Evolutionary conservation across 1,284 basidiomycete genomes (phyloP).

Genomic region (Marasmius fiardii): DNA sequence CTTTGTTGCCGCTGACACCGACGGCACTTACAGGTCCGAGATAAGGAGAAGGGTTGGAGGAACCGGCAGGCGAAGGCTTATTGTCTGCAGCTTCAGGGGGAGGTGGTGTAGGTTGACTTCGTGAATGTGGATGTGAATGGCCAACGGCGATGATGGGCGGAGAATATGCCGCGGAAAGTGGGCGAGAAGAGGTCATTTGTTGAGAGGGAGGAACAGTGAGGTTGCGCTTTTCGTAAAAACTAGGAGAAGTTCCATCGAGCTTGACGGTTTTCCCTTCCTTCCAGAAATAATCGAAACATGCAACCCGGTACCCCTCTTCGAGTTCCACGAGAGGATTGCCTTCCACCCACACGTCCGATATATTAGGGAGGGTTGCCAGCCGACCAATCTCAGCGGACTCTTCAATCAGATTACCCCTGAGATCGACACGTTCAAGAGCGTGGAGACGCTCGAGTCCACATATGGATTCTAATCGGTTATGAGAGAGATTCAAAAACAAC

Average conservation of each 20-base stretch:
- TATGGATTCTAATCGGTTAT: conserved; percentile 89
- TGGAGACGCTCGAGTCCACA: conserved; percentile 89
- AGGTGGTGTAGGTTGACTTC: conserved; percentile 24
- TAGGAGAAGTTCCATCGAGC: conserved; percentile 74
- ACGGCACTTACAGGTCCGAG: conserved; percentile 38
- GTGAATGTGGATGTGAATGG: conserved; percentile 29
- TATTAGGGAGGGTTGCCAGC: conserved; percentile 74
- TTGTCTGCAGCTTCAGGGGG: conserved; percentile 15
- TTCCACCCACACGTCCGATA: conserved; percentile 75
- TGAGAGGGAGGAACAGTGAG: conserved; percentile 45
- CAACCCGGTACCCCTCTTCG: conserved; percentile 71
- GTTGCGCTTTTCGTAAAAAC: conserved; percentile 74
- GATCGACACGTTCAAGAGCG: conserved; percentile 81
- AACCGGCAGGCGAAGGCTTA: conserved; percentile 28
- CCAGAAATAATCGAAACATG: conserved; percentile 81
- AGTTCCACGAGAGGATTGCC: conserved; percentile 76
- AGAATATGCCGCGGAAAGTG: conserved; percentile 46
- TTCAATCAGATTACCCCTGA: conserved; percentile 79
- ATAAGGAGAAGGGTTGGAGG: conserved; percentile 40
- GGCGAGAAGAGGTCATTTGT: conserved; percentile 50
- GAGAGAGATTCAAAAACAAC: conserved; percentile 71
- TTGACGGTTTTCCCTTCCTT: conserved; percentile 72
- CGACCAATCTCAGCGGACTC: conserved; percentile 87
- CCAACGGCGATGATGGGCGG: conserved; percentile 62
- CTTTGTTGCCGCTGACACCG: conserved; percentile 39